These are phyloP conservation scores for Pseudogymnoascus sp. DNA, from an alignment of 2,329 filamentous ascomycete species.

Conservation along the genomic window DNA sequence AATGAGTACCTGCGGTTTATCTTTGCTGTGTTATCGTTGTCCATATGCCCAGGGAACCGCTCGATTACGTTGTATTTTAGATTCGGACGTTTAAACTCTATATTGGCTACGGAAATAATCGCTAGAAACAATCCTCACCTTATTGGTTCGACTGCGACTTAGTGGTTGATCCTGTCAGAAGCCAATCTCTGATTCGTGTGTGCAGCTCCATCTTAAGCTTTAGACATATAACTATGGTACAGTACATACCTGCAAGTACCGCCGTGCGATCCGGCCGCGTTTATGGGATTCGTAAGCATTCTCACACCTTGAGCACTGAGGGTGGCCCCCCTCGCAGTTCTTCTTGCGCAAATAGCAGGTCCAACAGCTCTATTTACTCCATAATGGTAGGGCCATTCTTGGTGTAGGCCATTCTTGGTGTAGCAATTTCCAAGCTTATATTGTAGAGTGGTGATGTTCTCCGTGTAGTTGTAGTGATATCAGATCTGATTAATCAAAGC, in stretches of 20 bases:
- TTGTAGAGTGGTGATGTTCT: not conserved
- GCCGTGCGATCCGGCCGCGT: not conserved
- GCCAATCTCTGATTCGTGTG: not conserved
- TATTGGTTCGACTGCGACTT: not conserved
- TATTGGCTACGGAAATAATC: not conserved
- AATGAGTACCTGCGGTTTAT: constrained; percentile 11
- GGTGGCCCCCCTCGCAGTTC: constrained; percentile 56
- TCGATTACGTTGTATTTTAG: constrained; percentile 10
- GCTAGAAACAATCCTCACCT: not conserved
- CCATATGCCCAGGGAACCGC: constrained; percentile 9
- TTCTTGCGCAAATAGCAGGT: constrained; percentile 56
- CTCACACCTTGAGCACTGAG: constrained; percentile 53
- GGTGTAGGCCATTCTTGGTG: constrained; percentile 11
- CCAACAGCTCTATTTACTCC: constrained; percentile 44
- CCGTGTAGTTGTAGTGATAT: constrained; percentile 3
- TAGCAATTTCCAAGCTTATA: not conserved
- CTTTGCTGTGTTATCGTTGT: constrained; percentile 10
- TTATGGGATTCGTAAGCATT: not conserved
- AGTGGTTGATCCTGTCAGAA: not conserved
- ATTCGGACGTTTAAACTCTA: constrained; percentile 9
- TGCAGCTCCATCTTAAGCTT: not conserved
- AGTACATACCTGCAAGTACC: not conserved
- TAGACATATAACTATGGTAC: not conserved
- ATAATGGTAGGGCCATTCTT: constrained; percentile 17
- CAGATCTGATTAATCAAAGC: constrained; percentile 10